These are phyloP conservation scores for Aegilops tauschii DNA, from an alignment of 176 grass and related monocot species.

Conservation along the genomic window DNA sequence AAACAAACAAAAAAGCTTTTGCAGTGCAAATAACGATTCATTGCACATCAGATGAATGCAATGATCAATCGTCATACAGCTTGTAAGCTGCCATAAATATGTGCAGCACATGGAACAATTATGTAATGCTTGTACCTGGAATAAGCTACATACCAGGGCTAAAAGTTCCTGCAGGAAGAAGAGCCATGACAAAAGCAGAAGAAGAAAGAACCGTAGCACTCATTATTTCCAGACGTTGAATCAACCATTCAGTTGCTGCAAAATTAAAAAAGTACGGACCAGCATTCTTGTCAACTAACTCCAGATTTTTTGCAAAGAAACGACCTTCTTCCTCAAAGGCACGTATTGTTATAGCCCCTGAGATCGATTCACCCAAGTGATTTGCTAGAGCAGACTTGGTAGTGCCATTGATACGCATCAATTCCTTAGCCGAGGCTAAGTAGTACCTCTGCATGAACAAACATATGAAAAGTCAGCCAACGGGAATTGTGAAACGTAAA, in stretches of 20 bases:
- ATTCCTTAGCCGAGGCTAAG: slow-evolving; percentile 81
- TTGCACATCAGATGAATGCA: background rate
- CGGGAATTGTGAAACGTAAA: background rate
- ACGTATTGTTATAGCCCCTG: slow-evolving; percentile 76
- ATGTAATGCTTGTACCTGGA: background rate
- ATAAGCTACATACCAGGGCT: slow-evolving; percentile 52
- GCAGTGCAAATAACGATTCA: background rate
- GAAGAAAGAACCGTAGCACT: slow-evolving; percentile 68
- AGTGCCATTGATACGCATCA: slow-evolving; percentile 96
- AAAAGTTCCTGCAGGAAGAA: slow-evolving; percentile 86
- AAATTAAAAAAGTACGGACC: slow-evolving; percentile 85
- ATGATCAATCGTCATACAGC: background rate
- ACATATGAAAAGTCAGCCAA: background rate
- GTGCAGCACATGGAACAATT: background rate
- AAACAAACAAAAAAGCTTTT: background rate
- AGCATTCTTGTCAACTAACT: slow-evolving; percentile 82
- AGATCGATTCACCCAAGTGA: slow-evolving; percentile 84
- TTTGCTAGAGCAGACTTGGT: slow-evolving; percentile 87
- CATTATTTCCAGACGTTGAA: slow-evolving; percentile 79
- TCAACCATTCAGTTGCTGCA: slow-evolving; percentile 82
- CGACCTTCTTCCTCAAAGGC: slow-evolving; percentile 79
- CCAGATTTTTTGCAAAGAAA: slow-evolving; percentile 76
- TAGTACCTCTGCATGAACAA: slow-evolving; percentile 71
- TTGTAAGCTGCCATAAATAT: background rate
- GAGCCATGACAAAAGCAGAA: slow-evolving; percentile 72